phyloP scores from a whole-genome alignment of 2,329 filamentous ascomycete species.

The Ophiostoma quercus region DNA sequence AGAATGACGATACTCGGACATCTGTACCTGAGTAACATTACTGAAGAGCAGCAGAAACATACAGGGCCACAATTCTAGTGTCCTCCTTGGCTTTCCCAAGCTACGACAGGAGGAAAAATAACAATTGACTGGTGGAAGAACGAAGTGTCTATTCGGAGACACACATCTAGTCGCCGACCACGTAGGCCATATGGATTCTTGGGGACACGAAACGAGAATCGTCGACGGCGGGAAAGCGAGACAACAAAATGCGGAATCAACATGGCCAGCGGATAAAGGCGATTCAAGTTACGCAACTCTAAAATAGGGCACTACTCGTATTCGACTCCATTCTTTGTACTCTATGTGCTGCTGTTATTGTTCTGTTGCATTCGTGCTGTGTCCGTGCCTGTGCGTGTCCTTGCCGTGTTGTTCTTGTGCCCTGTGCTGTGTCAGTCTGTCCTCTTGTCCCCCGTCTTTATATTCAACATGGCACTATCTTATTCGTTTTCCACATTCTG shows the following conservation, averaged over 20 bases:
- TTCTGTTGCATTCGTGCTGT: not conserved
- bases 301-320: not conserved
- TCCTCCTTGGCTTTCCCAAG: not conserved
- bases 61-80: not conserved
- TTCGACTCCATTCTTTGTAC: not conserved
- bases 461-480: not conserved
- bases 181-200: not conserved
- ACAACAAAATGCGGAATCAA: slow-evolving; percentile 1
- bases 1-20: not conserved
- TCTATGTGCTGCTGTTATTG: not conserved
- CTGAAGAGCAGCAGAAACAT: not conserved
- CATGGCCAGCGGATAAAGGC: not conserved
- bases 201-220: not conserved
- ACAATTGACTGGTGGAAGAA: not conserved
- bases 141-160: not conserved
- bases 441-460: not conserved
- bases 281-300: not conserved
- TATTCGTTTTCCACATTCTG: not conserved
- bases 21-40: not conserved
- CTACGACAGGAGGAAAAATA: not conserved
- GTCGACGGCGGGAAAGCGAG: not conserved
- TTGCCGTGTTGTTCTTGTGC: not conserved
- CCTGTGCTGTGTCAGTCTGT: slow-evolving; percentile 1
- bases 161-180: not conserved
- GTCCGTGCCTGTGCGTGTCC: not conserved